Evolutionary conservation across 1,284 basidiomycete species (phyloP), one percentile per base, ranked within the genome.

Genomic region (Mrakiaceae sp.): DNA sequence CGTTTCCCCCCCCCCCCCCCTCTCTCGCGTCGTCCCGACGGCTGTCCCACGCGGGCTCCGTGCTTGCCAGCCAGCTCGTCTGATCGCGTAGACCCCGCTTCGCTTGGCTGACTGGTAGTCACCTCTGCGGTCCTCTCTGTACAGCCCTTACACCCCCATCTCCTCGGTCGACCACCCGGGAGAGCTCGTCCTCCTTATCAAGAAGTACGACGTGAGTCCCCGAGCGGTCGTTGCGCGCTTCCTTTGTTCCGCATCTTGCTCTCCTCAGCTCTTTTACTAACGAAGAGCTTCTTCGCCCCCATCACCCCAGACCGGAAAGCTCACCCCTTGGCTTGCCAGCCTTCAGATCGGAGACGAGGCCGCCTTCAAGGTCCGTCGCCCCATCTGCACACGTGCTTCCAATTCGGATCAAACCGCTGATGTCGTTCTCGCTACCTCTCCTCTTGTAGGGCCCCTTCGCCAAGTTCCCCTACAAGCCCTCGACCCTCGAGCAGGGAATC

Each of bases 391-490:
- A 73, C 68, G 72, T 27, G 27, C 27, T 27, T 27, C 27, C 27
- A 27, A 27, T 27, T 27, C 27, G 27, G 27, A 70, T 68, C 68
- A 68, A 2, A 9, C 51, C 27, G 49, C 27, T 43, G 48, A 10
- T 27, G 2, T 49, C n/a, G 48, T 60, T 12, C 58, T 43, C 3
- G 16, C 5, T 40, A n/a, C 16, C 39, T 2, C 42, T 8, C 58
- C 3, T 55, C 27, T 42, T 40, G 9, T 12, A 63, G 63, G 65
- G 90, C 14, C 93, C 93, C 12, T 83, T 94, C 68, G 73, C 78
- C 66, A 97, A 96, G 77, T 87, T 86, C 78, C 81, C 84, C 51
- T 92, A 87, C 81, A 84, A 88, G 76, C 87, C 81, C 70, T 93
- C 94, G 75, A 83, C 88, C 73, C 87, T 90, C 68, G 87, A 94